Evolutionary conservation across 2,329 filamentous ascomycete species (phyloP).

Genomic region (Ophiosphaerella korrae): DNA sequence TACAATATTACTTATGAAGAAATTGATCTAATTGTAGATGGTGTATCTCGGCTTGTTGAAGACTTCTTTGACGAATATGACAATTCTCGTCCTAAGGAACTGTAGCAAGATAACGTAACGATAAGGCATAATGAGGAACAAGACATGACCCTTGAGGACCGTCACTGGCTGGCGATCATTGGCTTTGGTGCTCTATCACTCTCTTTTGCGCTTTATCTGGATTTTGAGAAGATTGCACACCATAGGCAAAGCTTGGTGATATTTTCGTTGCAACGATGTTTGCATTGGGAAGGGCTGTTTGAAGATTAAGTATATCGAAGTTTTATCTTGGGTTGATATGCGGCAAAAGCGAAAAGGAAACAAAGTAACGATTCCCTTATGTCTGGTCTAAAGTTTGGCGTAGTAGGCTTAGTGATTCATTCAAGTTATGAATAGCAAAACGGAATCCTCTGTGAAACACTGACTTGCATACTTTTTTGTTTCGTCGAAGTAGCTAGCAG

Average conservation of each 20-base stretch:
- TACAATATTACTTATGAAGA: slow-evolving; percentile 66
- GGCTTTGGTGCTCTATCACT: neutral
- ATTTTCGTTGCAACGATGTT: neutral
- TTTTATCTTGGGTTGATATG: neutral
- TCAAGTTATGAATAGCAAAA: neutral
- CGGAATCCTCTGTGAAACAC: neutral
- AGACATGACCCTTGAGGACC: too few species aligned
- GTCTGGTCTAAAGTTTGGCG: neutral
- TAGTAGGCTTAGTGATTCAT: slow-evolving; percentile 1
- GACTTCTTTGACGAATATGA: slow-evolving; percentile 49
- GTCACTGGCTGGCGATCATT: too few species aligned
- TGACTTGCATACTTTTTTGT: too few species aligned
- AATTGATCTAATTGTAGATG: slow-evolving; percentile 61
- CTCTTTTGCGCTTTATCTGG: neutral
- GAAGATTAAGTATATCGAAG: neutral
- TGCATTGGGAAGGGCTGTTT: neutral
- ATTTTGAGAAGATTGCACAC: neutral
- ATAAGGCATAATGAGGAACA: too few species aligned
- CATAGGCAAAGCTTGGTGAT: neutral
- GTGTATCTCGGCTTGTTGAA: slow-evolving; percentile 57
- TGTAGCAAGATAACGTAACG: neutral
- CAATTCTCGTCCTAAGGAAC: neutral
- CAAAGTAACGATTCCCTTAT: neutral
- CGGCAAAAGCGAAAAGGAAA: neutral
- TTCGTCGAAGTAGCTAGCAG: too few species aligned